Conservation (phyloP, 2,329 filamentous ascomycete genomes). For the Xylariales sp. region DNA sequence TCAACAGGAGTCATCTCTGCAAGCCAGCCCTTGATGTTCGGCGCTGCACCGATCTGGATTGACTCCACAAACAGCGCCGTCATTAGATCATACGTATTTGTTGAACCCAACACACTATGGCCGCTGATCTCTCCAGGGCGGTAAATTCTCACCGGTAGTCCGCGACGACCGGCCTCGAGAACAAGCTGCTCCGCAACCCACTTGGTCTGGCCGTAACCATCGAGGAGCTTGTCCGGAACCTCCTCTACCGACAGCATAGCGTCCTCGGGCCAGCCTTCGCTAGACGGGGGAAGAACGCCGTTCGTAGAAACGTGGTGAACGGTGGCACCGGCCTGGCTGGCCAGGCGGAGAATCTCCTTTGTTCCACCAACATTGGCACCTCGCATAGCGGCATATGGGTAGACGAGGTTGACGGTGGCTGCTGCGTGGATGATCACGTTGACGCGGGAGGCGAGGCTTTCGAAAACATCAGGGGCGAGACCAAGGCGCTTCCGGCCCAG, state of each 20-base stretch:
- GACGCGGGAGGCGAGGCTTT: slow-evolving; percentile 58
- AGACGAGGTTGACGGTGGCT: slow-evolving; percentile 76
- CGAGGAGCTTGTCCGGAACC: slow-evolving; percentile 63
- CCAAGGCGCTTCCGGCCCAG: slow-evolving; percentile 65
- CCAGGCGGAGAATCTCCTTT: slow-evolving; percentile 67
- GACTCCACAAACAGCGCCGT: slow-evolving; percentile 76
- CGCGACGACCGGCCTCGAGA: slow-evolving; percentile 62
- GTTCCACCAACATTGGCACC: slow-evolving; percentile 78
- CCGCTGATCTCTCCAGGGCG: slow-evolving; percentile 75
- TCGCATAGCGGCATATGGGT: slow-evolving; percentile 73
- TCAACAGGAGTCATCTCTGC: slow-evolving; percentile 83
- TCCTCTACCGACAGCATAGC: slow-evolving; percentile 62
- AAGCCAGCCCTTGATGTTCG: slow-evolving; percentile 69
- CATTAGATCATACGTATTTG: slow-evolving; percentile 74
- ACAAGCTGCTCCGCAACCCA: slow-evolving; percentile 78
- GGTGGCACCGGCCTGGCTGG: slow-evolving; percentile 62
- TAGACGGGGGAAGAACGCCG: slow-evolving; percentile 68
- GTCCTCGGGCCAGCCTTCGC: slow-evolving; percentile 67
- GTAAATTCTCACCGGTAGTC: slow-evolving; percentile 66
- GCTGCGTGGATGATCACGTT: slow-evolving; percentile 75
- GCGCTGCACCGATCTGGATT: slow-evolving; percentile 64
- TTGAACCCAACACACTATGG: slow-evolving; percentile 68
- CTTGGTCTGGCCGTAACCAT: slow-evolving; percentile 77
- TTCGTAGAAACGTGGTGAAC: slow-evolving; percentile 79
- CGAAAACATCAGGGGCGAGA: slow-evolving; percentile 60